Evolutionary conservation across 1,284 basidiomycete genomes (phyloP).

Genomic region (Coniophora puteana): DNA sequence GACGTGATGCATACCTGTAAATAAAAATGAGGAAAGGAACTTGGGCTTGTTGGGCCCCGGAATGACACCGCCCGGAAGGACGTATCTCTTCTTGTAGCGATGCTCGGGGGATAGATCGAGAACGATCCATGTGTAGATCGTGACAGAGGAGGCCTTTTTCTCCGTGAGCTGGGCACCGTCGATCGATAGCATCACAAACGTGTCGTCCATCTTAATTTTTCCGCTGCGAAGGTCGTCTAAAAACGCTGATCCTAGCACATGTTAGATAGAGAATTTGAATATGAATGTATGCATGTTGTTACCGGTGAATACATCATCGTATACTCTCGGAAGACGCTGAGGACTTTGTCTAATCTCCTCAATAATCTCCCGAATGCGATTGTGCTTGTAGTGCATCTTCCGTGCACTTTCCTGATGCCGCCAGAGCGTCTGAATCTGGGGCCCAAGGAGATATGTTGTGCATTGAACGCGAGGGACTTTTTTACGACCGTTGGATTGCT

Average conservation of each 20-base stretch:
- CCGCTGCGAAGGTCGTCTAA: too few relatives aligned
- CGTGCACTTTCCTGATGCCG: neutral
- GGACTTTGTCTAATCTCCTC: too few relatives aligned
- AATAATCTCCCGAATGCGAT: neutral
- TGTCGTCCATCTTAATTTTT: too few relatives aligned
- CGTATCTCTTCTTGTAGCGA: neutral
- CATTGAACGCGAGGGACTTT: conserved; percentile 6
- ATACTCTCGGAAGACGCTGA: conserved; percentile 1
- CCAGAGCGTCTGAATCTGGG: neutral
- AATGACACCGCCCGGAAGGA: conserved; percentile 1
- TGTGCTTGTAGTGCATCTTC: neutral
- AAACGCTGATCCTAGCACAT: too few relatives aligned
- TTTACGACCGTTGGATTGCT: neutral
- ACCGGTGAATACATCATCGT: conserved; percentile 16
- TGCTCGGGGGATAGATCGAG: neutral
- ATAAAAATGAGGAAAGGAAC: neutral
- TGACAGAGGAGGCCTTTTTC: too few relatives aligned
- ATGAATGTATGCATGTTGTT: too few relatives aligned
- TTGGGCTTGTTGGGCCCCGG: conserved; percentile 2
- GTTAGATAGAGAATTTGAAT: too few relatives aligned
- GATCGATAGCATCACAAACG: too few relatives aligned
- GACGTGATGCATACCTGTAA: conserved; percentile 1
- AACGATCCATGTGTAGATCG: too few relatives aligned
- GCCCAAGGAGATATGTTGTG: neutral
- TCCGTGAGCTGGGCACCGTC: too few relatives aligned